Evolutionary conservation across 805 yeast species (phyloP), one percentile per base, ranked within the genome.

Genomic region (Hanseniaspora vineae): DNA sequence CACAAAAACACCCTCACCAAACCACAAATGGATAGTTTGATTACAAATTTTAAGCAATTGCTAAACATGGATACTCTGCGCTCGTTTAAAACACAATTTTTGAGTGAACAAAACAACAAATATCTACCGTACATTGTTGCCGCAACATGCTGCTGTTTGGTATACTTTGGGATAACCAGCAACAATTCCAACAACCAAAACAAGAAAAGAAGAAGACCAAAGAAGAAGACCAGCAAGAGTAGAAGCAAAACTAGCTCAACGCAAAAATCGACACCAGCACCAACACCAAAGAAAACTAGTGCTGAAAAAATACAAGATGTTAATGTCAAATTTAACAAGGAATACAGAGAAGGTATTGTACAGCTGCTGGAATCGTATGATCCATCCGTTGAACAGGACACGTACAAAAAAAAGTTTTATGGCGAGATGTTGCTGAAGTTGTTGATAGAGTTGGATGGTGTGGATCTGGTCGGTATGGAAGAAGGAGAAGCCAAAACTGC

Each of bases 391-490:
- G 66, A 62, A 35, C 55, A 61, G 40, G 49, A 56, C 15, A 52
- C 51, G 10, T 81, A 77, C 59, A 73, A 75, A 56, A 72, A 69
- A 54, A 72, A 74, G 46, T 83, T 70, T 58, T 78, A 69, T 59
- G 81, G 79, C 55, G 94, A 84, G 60, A 73, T 74, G 71, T 64
- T 84, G 42, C 66, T 84, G 60, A 81, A 82, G 58, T 70, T 80
- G 52, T 62, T 83, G 53, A 71, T 84, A 70, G 76, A 72, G 51
- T 66, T 84, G 47, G 94, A 84, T 55, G 79, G 75, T 2, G 68
- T 84, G 35, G 83, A 80, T 51, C 54, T 66, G 13, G 48, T 55
- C 4, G 60, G 52, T 18, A 32, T 61, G 4, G 68, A 67, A 10
- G 70, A 69, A 31, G 69, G 66, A 10, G 75, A 75, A 44, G 46